These are phyloP conservation scores for Cryptosporidium ryanae DNA, from an alignment of 169 alveolate species.

Conservation along the genomic window DNA sequence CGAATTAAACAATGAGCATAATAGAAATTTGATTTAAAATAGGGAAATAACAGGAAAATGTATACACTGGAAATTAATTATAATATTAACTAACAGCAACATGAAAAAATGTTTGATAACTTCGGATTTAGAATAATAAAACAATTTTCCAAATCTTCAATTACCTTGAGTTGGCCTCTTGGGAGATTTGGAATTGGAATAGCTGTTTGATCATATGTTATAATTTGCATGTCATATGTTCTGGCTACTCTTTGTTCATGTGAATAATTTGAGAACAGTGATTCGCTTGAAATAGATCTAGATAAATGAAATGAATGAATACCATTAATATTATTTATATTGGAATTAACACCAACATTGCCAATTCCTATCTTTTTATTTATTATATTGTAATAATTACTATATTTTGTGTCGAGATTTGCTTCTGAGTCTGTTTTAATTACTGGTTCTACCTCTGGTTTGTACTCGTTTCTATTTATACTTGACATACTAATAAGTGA, in stretches of 20 bases:
- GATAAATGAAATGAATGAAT: not conserved
- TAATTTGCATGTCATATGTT: conserved; percentile 69
- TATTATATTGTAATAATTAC: too few species aligned
- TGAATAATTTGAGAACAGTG: not conserved
- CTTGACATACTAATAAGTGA: too few species aligned
- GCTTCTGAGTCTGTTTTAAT: too few species aligned
- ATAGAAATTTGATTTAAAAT: too few species aligned
- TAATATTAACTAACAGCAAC: not conserved
- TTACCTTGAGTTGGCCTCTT: conserved; percentile 27
- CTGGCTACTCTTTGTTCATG: conserved; percentile 65
- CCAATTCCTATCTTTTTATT: too few species aligned
- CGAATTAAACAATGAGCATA: too few species aligned
- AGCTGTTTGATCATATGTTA: conserved; percentile 64
- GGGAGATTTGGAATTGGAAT: conserved; percentile 70
- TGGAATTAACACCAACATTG: too few species aligned
- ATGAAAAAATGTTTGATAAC: conserved; percentile 11
- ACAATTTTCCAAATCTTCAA: conserved; percentile 20
- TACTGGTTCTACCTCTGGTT: too few species aligned
- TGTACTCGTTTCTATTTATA: too few species aligned
- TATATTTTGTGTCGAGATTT: too few species aligned
- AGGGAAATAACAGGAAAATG: too few species aligned
- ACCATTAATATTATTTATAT: too few species aligned
- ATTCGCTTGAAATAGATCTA: not conserved
- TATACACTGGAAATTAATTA: not conserved
- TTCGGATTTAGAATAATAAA: conserved; percentile 32